Evolutionary conservation across 768 basidiomycete species (phyloP), one percentile per base, ranked within the genome.

Genomic region (Mycena pura): DNA sequence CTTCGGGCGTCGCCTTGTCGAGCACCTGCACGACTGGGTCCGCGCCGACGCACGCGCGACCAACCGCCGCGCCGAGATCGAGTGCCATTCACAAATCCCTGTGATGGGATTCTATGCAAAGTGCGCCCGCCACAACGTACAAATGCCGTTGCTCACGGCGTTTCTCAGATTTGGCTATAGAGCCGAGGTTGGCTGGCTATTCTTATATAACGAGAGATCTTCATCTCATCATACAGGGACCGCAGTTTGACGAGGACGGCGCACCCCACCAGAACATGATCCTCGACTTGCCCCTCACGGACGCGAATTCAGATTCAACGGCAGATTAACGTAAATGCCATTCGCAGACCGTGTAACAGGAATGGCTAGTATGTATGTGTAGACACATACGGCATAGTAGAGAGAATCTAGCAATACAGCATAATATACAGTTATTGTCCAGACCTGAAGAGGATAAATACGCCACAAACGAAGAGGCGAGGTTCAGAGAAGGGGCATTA

Each of bases 191-290:
- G 73, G 82, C 69, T 54, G 47, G 39, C 45, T 47, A 46, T 57
- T 54, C 28, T 28, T 25, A 62, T 11, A 55, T 62, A 57, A 65
- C 65, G 57, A 70, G 70, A 32, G 57, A 59, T 55, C 49, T 63
- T 69, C 70, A 73, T 72, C 68, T 70, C 63, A 57, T 61, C 70
- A 63, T 60, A 72, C 73, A 92, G 88, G 89, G 88, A 63, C 81
- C 82, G 24, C 83, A 86, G 72, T 92, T 91, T 77, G 89, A 90
- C 74, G 91, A 88, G 76, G 93, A 90, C 57, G 92, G 92, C 29
- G 92, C 85, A 69, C 92, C 90, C 58, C 92, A 95, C 82, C 92
- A 93, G 72, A 88, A 86, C 76, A 92, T 94, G 92, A 81, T 88
- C 61, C 75, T 82, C 66, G 79, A 76, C 63, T 73, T 91, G 67